phyloP scores from a whole-genome alignment of 116 monocot genomes.

The Trichopus zeylanicus region DNA sequence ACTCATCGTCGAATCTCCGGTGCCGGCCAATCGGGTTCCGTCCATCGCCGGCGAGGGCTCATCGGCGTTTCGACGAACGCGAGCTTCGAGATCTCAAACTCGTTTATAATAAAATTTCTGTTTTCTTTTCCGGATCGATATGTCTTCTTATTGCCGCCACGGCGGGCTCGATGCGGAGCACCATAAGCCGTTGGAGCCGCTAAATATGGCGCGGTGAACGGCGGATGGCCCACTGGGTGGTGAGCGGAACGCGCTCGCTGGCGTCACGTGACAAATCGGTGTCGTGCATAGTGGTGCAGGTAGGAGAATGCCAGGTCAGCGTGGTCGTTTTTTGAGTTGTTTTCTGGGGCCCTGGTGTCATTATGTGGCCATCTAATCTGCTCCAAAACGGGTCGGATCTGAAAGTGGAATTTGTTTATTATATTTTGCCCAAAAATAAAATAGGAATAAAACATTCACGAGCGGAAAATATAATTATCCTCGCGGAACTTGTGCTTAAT shows the following conservation, averaged over 20 bases:
- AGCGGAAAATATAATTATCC: no score
- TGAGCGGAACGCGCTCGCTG: not conserved
- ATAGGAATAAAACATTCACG: no score
- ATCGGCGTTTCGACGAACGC: not conserved
- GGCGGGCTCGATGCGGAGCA: not conserved
- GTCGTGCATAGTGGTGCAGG: not conserved
- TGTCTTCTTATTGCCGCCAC: not conserved
- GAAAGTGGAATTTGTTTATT: no score
- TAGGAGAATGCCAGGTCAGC: not conserved
- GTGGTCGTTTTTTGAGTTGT: no score
- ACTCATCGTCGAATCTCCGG: not conserved
- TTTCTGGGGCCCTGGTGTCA: no score
- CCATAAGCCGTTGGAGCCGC: not conserved
- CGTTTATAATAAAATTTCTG: not conserved
- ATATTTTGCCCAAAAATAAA: no score
- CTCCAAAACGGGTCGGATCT: no score
- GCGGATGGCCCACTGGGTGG: no score
- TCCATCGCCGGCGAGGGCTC: not conserved
- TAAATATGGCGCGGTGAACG: not conserved
- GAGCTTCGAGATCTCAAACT: not conserved
- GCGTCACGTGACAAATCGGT: not conserved
- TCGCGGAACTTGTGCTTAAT: no score
- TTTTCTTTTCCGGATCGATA: not conserved
- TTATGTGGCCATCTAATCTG: no score
- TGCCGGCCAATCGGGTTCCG: no score